phyloP scores from a whole-genome alignment of 2,329 filamentous ascomycete species.

The Paraconiothyrium sp. region DNA sequence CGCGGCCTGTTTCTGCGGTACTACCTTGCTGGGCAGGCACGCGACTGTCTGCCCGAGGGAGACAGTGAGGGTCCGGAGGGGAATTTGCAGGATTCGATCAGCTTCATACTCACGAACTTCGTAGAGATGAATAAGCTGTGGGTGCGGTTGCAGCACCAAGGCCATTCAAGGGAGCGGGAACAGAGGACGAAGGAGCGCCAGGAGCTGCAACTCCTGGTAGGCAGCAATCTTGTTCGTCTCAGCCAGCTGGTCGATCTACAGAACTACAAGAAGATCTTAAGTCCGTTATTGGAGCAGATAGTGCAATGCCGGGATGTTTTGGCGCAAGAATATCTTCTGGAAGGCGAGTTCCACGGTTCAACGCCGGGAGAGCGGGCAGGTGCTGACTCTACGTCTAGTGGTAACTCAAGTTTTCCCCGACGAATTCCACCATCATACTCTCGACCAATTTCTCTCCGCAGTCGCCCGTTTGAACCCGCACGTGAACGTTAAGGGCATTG shows the following conservation, averaged over 20 bases:
- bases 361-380: not conserved
- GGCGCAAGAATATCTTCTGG: conserved; percentile 95
- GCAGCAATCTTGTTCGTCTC: conserved; percentile 92
- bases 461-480: conserved; percentile 94
- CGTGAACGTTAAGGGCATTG: conserved; percentile 97
- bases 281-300: conserved; percentile 91
- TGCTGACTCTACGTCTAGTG: conserved; percentile 62
- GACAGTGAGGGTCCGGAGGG: conserved; percentile 91
- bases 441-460: conserved; percentile 93
- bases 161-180: conserved; percentile 93
- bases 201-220: conserved; percentile 93
- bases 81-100: conserved; percentile 96
- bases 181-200: conserved; percentile 93
- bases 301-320: conserved; percentile 97
- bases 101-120: conserved; percentile 97
- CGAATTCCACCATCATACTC: conserved; percentile 95
- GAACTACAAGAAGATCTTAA: conserved; percentile 91
- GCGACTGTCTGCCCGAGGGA: conserved; percentile 84
- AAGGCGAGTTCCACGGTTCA: conserved; percentile 62
- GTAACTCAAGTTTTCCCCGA: conserved; percentile 99
- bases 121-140: conserved; percentile 99
- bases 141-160: conserved; percentile 97
- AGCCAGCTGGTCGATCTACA: conserved; percentile 96
- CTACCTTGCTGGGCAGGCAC: conserved; percentile 93
- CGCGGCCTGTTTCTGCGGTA: conserved; percentile 95